Evolutionary conservation across 2,329 filamentous ascomycete genomes (phyloP), one percentile per base, ranked within the genome.

Genomic region (Emericellopsis atlantica): DNA sequence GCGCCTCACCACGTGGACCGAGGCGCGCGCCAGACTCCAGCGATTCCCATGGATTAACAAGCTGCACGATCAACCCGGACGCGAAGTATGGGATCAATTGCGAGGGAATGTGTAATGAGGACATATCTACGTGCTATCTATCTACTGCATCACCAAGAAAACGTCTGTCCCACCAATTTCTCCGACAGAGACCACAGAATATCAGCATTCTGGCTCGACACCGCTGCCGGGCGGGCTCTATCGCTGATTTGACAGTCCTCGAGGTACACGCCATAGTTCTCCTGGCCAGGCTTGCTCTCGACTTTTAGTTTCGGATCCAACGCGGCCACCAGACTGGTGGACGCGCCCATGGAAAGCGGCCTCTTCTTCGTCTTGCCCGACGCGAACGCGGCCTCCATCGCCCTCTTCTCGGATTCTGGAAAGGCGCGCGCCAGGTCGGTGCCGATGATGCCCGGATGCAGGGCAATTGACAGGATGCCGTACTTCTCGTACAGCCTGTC

Each of bases 181-280:
- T 61, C 57, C 4, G 55, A 58, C 23, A 57, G 36, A 34, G 48
- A 53, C 58, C 59, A 62, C 38, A 61, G 39, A 41, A 45, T 53
- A 34, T 59, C 55, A 0, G 58, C 59, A 7, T 54, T 51, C n/a
- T 52, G 48, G 7, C 44, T 50, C 18, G 50, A 49, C 11, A 51
- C 45, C 1, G 51, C 45, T 21, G 44, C 29, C 14, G 45, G 44
- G 1, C 31, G 42, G 2, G 44, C 41, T 12, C 44, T 39, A 31
- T 43, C 41, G 16, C 38, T 45, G 23, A 60, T 44, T 24, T 51
- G 51, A 34, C 52, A 59, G 39, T 59, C 50, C 4, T 42, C 39
- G 9, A 61, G 40, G 35, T 50, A 60, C 6, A 46, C 44, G 6
- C 58, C 58, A 15, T 55, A 52, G 36, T 53, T 54, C 40, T 51